Percentiles rank a stretch among this genome's conserved stretches.
These are phyloP conservation scores for Rhipidocladum racemiflorum DNA, from an alignment of 176 grass and related monocot species.

Conservation along the genomic window DNA sequence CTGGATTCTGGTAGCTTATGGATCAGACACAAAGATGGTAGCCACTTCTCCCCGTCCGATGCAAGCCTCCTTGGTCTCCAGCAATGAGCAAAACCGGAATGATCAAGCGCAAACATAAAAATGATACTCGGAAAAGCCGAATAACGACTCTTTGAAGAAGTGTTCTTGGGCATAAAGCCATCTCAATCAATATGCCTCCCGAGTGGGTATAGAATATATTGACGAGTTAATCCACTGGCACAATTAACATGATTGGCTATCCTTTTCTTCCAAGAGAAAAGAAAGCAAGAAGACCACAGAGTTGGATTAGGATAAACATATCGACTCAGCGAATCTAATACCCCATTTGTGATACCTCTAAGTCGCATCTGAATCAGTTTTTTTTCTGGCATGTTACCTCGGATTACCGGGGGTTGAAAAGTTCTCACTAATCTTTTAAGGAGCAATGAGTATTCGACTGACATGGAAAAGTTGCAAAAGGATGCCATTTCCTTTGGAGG, in stretches of 20 bases:
- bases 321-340: constrained; percentile 44
- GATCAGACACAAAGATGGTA: background rate
- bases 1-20: background rate
- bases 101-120: background rate
- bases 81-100: background rate
- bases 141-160: background rate
- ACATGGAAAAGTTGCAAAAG: constrained; percentile 35
- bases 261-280: constrained; percentile 27
- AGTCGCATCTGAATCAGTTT: constrained; percentile 36
- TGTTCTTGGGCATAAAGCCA: constrained; percentile 36
- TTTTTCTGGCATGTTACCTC: background rate
- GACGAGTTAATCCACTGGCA: constrained; percentile 38
- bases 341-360: constrained; percentile 34
- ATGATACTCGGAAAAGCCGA: background rate
- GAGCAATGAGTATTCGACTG: constrained; percentile 34
- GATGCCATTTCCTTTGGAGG: constrained; percentile 37
- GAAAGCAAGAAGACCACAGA: constrained; percentile 17
- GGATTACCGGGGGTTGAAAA: constrained; percentile 16
- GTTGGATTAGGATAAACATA: constrained; percentile 47
- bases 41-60: constrained; percentile 11
- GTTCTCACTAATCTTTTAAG: constrained; percentile 16
- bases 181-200: constrained; percentile 28
- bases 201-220: constrained; percentile 50
- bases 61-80: background rate
- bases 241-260: constrained; percentile 34